A percentile compares a stretch with the other conserved stretches of the same genome.
These are phyloP conservation scores for Tulasnella sp. DNA, from an alignment of 768 basidiomycete species.

Conservation along the genomic window DNA sequence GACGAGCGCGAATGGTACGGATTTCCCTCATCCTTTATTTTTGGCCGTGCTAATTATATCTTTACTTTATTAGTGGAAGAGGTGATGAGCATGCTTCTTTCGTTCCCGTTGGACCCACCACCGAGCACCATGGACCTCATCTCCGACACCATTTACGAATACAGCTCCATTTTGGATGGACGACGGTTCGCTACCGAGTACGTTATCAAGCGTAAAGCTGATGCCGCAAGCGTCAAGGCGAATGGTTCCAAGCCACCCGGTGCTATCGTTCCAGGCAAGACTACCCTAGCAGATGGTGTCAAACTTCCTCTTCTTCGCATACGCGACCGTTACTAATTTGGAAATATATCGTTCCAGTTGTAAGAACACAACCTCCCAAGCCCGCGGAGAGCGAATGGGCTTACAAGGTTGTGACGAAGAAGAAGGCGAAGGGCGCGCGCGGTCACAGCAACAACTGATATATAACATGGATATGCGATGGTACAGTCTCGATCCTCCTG, in stretches of 20 bases:
- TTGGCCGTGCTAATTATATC: background rate
- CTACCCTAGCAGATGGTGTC: slow-evolving; percentile 49
- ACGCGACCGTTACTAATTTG: background rate
- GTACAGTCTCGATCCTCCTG: no score
- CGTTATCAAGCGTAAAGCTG: slow-evolving; percentile 72
- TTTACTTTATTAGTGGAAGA: slow-evolving; percentile 62
- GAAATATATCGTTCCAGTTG: slow-evolving; percentile 45
- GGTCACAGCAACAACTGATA: background rate
- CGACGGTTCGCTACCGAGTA: slow-evolving; percentile 91
- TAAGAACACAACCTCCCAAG: slow-evolving; percentile 71
- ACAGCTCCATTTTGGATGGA: slow-evolving; percentile 90
- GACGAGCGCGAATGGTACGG: slow-evolving; percentile 57
- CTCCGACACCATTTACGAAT: slow-evolving; percentile 87
- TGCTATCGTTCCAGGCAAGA: slow-evolving; percentile 30
- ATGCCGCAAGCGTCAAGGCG: slow-evolving; percentile 44
- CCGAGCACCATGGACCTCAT: slow-evolving; percentile 80
- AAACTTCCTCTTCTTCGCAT: background rate
- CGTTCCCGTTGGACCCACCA: slow-evolving; percentile 86
- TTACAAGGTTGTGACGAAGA: slow-evolving; percentile 92
- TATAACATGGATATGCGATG: no score
- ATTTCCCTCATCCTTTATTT: background rate
- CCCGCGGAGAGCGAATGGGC: slow-evolving; percentile 61
- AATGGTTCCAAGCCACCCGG: slow-evolving; percentile 30
- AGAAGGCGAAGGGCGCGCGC: slow-evolving; percentile 61
- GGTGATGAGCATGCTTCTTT: slow-evolving; percentile 87